phyloP scores from a whole-genome alignment of 805 yeast species.

The Wickerhamiella hasegawae region DNA sequence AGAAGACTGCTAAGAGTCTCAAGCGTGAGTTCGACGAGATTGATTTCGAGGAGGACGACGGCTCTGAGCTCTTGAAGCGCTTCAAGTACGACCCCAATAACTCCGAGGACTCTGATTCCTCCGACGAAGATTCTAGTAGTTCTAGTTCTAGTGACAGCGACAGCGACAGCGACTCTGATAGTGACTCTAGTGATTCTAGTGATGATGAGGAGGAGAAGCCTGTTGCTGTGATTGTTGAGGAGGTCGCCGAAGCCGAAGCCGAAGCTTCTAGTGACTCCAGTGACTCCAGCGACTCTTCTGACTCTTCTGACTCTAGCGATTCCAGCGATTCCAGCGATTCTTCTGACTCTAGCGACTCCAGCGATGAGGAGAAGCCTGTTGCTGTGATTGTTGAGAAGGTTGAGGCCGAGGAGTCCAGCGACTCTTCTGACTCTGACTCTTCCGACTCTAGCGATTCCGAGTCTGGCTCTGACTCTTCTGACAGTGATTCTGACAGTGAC shows the following conservation, averaged over 20 bases:
- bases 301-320: too few species aligned
- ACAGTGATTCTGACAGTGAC: neutral
- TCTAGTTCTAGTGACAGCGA: conserved; percentile 3
- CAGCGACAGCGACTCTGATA: conserved; percentile 5
- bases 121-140: conserved; percentile 7
- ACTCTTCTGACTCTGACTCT: too few species aligned
- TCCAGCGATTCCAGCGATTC: conserved; percentile 1
- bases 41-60: conserved; percentile 15
- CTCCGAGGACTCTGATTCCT: conserved; percentile 2
- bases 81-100: conserved; percentile 8
- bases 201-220: too few species aligned
- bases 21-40: conserved; percentile 14
- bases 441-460: too few species aligned
- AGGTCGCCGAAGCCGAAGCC: too few species aligned
- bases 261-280: too few species aligned
- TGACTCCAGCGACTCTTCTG: neutral
- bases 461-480: conserved; percentile 4
- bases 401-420: neutral
- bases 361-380: too few species aligned
- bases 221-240: too few species aligned
- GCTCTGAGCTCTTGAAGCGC: conserved; percentile 11
- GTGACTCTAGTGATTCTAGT: conserved; percentile 1
- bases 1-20: conserved; percentile 20
- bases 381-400: too few species aligned
- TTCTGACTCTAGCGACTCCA: conserved; percentile 4